Evolutionary conservation across 139 green algal species (phyloP), one percentile per base, ranked within the genome.

Genomic region (Chlorella sp.): DNA sequence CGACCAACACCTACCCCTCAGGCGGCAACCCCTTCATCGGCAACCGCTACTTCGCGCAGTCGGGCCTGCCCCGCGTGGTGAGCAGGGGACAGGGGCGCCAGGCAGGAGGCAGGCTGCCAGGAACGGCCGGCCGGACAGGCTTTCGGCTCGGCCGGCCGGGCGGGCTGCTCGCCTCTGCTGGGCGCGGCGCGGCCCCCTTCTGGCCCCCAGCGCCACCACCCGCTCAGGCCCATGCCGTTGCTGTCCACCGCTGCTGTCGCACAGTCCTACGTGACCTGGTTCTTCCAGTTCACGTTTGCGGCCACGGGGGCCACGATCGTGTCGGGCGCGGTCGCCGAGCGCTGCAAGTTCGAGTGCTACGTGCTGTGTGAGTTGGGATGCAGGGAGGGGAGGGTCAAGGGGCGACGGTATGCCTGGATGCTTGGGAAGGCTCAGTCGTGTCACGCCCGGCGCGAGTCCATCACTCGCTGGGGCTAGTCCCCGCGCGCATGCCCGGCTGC

Each of bases 151-250:
- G n/a, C n/a, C n/a, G n/a, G n/a, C n/a, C n/a, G n/a, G n/a, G n/a
- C n/a, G n/a, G n/a, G n/a, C n/a, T n/a, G n/a, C n/a, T n/a, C n/a
- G n/a, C n/a, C n/a, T n/a, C n/a, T n/a, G n/a, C n/a, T n/a, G n/a
- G n/a, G n/a, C n/a, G n/a, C n/a, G n/a, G n/a, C n/a, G n/a, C n/a
- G n/a, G n/a, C 36, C 69, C 76, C 45, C 88, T 88, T 82, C 83
- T 86, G 9, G 82, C 88, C 21, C 87, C 86, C 27, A 77, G 81
- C 7, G 76, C 86, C 40, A 94, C 89, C 43, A 94, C 92, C 58
- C 81, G 91, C 21, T 89, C 80, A 12, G 87, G 87, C 38, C 79
- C 86, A n/a, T n/a, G n/a, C n/a, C 38, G 81, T 91, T 36, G 87
- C 87, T 25, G 90, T 93, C 83, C 77, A 80, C 31, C 74, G 64